Evolutionary conservation across 73 alveolate species (phyloP).

Genomic region (Durusdinium trenchii): DNA sequence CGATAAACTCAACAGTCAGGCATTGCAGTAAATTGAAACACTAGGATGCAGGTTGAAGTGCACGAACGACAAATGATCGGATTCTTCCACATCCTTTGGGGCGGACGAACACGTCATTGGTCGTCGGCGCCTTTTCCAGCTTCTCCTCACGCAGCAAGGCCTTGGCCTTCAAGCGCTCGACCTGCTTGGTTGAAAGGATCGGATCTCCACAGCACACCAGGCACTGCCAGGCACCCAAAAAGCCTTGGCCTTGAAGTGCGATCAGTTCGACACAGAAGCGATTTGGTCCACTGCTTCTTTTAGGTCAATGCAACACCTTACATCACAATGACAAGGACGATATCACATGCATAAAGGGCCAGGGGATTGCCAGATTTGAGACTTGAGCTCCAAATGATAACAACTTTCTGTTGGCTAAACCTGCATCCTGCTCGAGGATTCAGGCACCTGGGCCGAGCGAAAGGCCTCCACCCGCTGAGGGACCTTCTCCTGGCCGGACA

Average conservation of each 20-base stretch:
- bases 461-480: slow-evolving; percentile 47
- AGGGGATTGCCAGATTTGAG: background rate
- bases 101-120: no score
- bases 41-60: no score
- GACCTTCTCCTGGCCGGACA: slow-evolving; percentile 24
- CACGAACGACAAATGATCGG: no score
- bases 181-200: slow-evolving; percentile 11
- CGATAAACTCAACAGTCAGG: no score
- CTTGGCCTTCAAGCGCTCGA: slow-evolving; percentile 49
- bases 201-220: background rate
- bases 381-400: background rate
- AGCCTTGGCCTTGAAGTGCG: background rate
- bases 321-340: background rate
- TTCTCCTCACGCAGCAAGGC: slow-evolving; percentile 70
- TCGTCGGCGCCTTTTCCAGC: slow-evolving; percentile 68
- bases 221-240: background rate
- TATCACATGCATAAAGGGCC: background rate
- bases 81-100: no score
- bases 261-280: background rate
- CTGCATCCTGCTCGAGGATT: no score
- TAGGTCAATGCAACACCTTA: background rate
- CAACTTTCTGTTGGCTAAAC: background rate
- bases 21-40: no score
- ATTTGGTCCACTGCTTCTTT: background rate
- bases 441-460: slow-evolving; percentile 31